These are phyloP conservation scores for Eimeria nieschulzi DNA, from an alignment of 169 alveolate species.

Conservation along the genomic window DNA sequence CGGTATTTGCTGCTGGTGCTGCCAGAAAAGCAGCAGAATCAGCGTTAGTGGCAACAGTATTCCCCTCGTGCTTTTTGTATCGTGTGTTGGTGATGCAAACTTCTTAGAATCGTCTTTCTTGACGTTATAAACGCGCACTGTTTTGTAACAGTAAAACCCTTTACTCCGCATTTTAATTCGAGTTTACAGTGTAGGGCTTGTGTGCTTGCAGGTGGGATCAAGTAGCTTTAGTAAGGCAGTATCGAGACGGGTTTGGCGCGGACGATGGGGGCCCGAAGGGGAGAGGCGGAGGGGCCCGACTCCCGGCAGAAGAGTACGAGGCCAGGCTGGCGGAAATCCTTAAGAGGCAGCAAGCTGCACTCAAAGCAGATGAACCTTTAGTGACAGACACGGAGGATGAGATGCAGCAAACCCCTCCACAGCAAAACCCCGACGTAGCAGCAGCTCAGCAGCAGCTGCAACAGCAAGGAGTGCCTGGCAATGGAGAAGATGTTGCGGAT, in stretches of 20 bases:
- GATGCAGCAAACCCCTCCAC: slow-evolving; percentile 43
- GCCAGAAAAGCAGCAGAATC: not conserved
- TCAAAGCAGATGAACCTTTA: slow-evolving; percentile 83
- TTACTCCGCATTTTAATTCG: no score
- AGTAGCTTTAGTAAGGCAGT: slow-evolving; percentile 89
- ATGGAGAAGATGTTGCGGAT: slow-evolving; percentile 51
- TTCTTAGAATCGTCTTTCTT: no score
- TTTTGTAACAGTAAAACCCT: no score
- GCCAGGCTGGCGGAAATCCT: slow-evolving; percentile 80
- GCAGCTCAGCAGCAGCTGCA: not conserved
- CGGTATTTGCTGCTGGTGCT: not conserved
- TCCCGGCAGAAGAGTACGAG: slow-evolving; percentile 87
- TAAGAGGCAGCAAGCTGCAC: slow-evolving; percentile 82
- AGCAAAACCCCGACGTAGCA: slow-evolving; percentile 8
- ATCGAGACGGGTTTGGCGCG: slow-evolving; percentile 85
- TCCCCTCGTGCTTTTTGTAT: no score
- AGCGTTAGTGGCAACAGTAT: no score
- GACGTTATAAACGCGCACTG: no score
- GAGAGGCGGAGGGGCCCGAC: slow-evolving; percentile 74
- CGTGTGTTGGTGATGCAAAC: no score
- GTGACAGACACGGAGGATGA: slow-evolving; percentile 83
- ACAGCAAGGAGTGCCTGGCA: slow-evolving; percentile 15
- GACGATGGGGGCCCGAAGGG: slow-evolving; percentile 68
- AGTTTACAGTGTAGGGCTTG: not conserved
- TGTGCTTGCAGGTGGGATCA: slow-evolving; percentile 85